Evolutionary conservation across 1,139 yeast species (phyloP), one percentile per base, ranked within the genome.

Genomic region (Magnusiomyces clavatus): DNA sequence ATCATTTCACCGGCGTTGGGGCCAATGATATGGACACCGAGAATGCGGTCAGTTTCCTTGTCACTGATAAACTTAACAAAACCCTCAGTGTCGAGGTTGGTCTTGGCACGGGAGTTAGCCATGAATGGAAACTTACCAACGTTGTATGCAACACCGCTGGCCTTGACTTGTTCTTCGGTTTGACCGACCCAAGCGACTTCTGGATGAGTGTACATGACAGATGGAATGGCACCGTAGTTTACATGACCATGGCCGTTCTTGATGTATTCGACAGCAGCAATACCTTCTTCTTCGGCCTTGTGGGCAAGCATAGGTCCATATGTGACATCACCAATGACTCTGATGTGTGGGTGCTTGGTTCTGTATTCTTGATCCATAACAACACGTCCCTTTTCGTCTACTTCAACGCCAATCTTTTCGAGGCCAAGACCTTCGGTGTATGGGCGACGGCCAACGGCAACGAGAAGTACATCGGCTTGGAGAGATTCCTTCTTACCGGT

Each of bases 1-100:
- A 94, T 92, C 96, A 94, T 88, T 78, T 94, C 99, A 74, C 99
- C 98, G 55, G 99, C 99, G 67, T 87, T 88, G 62, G 98, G 87
- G 63, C 98, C 98, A 63, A 90, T 84, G 69, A 94, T 92, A 76
- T 94, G 99, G 58, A 87, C 92, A 71, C 98, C 99, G 62, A 94
- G 77, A 44, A 94, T 81, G 70, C 98, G 82, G 75, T 94, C 96
- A 57, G 98, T 90, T 73, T 92, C 96, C 65, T 95, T 92, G 71
- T 94, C 98, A 59, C 96, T 90, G 60, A 94, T 72, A 69, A 92
- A 82, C 78, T 94, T 94, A 67, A 92, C 98, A 64, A 90, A 86
- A 56, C 99, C 99, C 62, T 94, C 98, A 54, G 97, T 84, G 72
- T 94, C 98, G 70, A 81, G 74, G 78, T 92, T 92, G 63, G 98